Percentiles rank a stretch among this genome's conserved stretches.
Evolutionary conservation across 2,329 filamentous ascomycete species (phyloP).

Genomic region (Bipolaris gigantea): DNA sequence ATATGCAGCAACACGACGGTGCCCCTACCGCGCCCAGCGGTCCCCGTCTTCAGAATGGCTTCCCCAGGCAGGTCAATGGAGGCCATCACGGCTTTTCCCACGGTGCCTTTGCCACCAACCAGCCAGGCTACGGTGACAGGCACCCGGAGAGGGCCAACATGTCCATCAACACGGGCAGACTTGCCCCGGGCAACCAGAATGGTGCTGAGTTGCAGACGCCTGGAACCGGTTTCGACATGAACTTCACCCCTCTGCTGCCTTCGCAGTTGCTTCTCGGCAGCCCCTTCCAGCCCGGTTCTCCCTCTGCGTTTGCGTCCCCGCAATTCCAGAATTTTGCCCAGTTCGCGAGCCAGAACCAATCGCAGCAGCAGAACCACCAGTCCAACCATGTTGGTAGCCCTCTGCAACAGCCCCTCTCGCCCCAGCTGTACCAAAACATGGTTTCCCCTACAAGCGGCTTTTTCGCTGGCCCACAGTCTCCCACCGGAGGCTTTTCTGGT

Average conservation of each 20-base stretch:
- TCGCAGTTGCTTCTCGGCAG: conserved; percentile 93
- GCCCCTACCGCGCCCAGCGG: conserved; percentile 62
- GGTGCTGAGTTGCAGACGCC: conserved; percentile 79
- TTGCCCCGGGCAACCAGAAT: conserved; percentile 59
- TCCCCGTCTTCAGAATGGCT: conserved; percentile 61
- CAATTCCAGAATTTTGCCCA: conserved; percentile 85
- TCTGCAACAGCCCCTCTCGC: conserved; percentile 69
- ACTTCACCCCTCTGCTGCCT: conserved; percentile 93
- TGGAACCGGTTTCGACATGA: conserved; percentile 92
- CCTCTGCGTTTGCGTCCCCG: conserved; percentile 83
- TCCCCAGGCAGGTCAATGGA: conserved; percentile 68
- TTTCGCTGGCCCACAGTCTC: conserved; percentile 79
- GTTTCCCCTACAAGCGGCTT: conserved; percentile 86
- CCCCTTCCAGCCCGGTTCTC: conserved; percentile 94
- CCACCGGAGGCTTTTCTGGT: conserved; percentile 72
- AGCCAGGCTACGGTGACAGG: conserved; percentile 78
- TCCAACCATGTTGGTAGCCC: conserved; percentile 71
- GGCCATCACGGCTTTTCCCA: conserved; percentile 90
- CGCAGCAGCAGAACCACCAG: conserved; percentile 60
- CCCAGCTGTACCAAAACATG: conserved; percentile 80
- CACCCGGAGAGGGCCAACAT: conserved; percentile 84
- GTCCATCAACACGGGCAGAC: conserved; percentile 82
- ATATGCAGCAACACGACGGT: conserved; percentile 85
- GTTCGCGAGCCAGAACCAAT: conserved; percentile 62
- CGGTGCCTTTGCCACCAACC: conserved; percentile 86